A percentile compares a stretch with the other conserved stretches of the same genome.
Conservation (phyloP, 768 basidiomycete genomes). For the Termitomyces sp. region DNA sequence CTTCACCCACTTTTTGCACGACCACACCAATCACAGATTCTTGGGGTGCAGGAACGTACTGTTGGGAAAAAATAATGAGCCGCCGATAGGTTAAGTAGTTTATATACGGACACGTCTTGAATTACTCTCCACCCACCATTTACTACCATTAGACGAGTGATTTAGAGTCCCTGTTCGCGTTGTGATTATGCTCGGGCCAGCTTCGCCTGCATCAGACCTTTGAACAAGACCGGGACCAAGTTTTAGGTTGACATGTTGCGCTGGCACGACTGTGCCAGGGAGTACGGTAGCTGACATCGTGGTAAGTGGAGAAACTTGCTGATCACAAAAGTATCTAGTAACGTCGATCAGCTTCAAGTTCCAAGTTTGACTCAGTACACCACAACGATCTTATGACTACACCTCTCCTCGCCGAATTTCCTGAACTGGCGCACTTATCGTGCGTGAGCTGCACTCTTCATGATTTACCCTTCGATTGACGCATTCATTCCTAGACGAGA, state of each 20-base stretch:
- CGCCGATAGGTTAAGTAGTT: background rate
- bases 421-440: slow-evolving; percentile 73
- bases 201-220: slow-evolving; percentile 24
- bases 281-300: slow-evolving; percentile 61
- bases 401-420: slow-evolving; percentile 57
- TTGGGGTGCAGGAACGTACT: slow-evolving; percentile 91
- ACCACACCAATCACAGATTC: slow-evolving; percentile 89
- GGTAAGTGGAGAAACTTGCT: slow-evolving; percentile 16
- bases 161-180: slow-evolving; percentile 71
- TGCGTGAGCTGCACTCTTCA: slow-evolving; percentile 30
- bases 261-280: slow-evolving; percentile 77
- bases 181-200: slow-evolving; percentile 39
- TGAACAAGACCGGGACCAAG: slow-evolving; percentile 82
- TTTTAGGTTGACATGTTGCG: slow-evolving; percentile 76
- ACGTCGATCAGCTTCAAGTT: background rate
- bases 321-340: background rate
- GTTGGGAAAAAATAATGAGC: slow-evolving; percentile 1
- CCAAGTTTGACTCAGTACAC: background rate
- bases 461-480: slow-evolving; percentile 2
- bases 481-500: slow-evolving; percentile 54
- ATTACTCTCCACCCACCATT: slow-evolving; percentile 89
- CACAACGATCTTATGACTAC: slow-evolving; percentile 33
- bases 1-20: slow-evolving; percentile 78
- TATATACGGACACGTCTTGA: slow-evolving; percentile 69
- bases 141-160: slow-evolving; percentile 67